Evolutionary conservation across 495 filamentous ascomycete genomes (phyloP), one percentile per base, ranked within the genome.

Genomic region (Trichocladium antarcticum): DNA sequence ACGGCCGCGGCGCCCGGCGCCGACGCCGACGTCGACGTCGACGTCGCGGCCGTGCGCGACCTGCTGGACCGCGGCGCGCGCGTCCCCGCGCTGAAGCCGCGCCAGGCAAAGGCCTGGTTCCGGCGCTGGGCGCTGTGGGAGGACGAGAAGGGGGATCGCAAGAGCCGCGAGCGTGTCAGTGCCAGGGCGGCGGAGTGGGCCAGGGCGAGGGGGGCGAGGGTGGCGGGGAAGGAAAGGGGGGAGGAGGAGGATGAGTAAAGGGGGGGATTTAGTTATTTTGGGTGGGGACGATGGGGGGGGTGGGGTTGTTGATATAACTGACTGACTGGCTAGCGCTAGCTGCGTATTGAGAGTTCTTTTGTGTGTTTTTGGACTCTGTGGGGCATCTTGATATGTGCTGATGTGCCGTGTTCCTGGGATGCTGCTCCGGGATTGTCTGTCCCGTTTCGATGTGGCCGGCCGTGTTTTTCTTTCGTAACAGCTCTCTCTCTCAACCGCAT

Each of bases 81-180:
- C 57, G 77, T 76, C 53, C 85, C 83, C 73, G 75, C 76, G 12
- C 59, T 89, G 15, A 85, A 84, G 64, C 71, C 80, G 12, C 78
- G 80, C 59, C 77, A 83, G 63, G 87, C 86, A 2, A 81, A 83
- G 60, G 82, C 77, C 57, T 81, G 89, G 70, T 94, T 93, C 62
- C 82, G 83, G 64, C 76, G 84, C 56, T 94, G 87, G 87, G 74
- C 83, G 49, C 72, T 77, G 53, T 90, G 81, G 68, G 87, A 94
- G 70, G 81, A 80, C 69, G 79, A 79, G 66, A 71, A 74, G 47
- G 85, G 84, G 4, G 79, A 85, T 57, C 66, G 74, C 47, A 87
- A 84, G 74, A 77, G 74, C 55, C 71, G 81, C 42, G 82, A 86
- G 57, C 77, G 74, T 45, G 85, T 87, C 29, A 80, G 81, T 58